Evolutionary conservation across 345 rosid species (phyloP).

Genomic region (Populus deltoides): DNA sequence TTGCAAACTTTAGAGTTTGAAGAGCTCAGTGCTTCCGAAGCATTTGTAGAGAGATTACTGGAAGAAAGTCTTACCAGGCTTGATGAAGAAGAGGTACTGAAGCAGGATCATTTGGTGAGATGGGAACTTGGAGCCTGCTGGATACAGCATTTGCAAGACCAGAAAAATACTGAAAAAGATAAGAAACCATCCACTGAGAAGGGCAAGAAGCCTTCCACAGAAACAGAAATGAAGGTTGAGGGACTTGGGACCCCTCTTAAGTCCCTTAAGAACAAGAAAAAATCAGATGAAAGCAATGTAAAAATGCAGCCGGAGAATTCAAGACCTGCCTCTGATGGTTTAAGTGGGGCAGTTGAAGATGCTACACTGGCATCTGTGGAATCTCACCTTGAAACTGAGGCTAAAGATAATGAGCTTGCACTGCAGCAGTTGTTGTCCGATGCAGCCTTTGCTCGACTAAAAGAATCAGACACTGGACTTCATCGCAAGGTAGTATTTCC

Average conservation of each 20-base stretch:
- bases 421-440: conserved; percentile 64
- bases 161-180: conserved; percentile 76
- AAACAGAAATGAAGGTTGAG: conserved; percentile 80
- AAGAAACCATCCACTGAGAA: conserved; percentile 66
- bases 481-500: conserved; percentile 63
- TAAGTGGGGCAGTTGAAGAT: conserved; percentile 40
- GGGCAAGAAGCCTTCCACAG: conserved; percentile 39
- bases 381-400: conserved; percentile 47
- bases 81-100: conserved; percentile 63
- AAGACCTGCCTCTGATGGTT: conserved; percentile 36
- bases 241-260: conserved; percentile 94
- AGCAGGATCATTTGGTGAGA: conserved; percentile 60
- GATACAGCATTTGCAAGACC: conserved; percentile 97
- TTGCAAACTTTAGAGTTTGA: conserved; percentile 46
- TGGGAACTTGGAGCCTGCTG: conserved; percentile 99
- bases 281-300: conserved; percentile 43
- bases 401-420: conserved; percentile 52
- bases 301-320: conserved; percentile 40
- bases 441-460: conserved; percentile 69
- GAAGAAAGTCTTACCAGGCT: conserved; percentile 81
- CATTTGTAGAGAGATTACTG: conserved; percentile 63
- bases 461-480: conserved; percentile 91
- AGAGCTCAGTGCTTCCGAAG: conserved; percentile 58
- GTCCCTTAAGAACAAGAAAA: conserved; percentile 80
- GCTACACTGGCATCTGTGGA: conserved; percentile 39